phyloP scores from a whole-genome alignment of 1,284 basidiomycete species.

The Irpex rosettiformis region DNA sequence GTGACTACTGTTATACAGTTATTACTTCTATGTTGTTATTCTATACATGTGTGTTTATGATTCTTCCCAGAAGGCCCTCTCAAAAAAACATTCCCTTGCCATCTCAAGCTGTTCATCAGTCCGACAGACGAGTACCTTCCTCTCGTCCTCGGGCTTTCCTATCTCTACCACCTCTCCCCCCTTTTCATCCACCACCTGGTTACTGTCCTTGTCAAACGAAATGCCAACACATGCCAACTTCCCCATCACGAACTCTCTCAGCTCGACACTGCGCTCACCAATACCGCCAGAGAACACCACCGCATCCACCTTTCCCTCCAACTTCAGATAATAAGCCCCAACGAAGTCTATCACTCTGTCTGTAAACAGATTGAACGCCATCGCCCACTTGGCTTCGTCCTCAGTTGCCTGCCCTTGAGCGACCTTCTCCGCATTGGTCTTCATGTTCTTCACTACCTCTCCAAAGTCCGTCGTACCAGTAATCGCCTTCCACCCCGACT shows the following conservation, averaged over 20 bases:
- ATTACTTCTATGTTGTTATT: neutral
- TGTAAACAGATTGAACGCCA: constrained; percentile 74
- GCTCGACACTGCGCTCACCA: constrained; percentile 65
- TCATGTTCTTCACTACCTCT: constrained; percentile 45
- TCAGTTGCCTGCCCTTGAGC: constrained; percentile 23
- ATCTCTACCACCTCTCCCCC: constrained; percentile 45
- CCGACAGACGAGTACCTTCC: constrained; percentile 52
- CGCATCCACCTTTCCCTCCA: constrained; percentile 66
- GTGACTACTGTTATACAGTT: neutral
- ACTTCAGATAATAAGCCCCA: constrained; percentile 72
- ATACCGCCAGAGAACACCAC: constrained; percentile 87
- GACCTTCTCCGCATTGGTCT: constrained; percentile 22
- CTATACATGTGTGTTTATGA: neutral
- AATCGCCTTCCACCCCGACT: constrained; percentile 70
- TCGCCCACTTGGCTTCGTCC: constrained; percentile 28
- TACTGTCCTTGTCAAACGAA: constrained; percentile 34
- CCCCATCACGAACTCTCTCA: constrained; percentile 56
- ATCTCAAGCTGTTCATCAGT: constrained; percentile 74
- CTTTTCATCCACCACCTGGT: constrained; percentile 38
- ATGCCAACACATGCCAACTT: constrained; percentile 62
- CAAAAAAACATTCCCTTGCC: constrained; percentile 53
- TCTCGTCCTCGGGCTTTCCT: constrained; percentile 30
- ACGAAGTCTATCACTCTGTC: constrained; percentile 73
- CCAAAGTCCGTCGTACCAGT: constrained; percentile 80
- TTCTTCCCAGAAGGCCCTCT: constrained; percentile 18